Percentiles rank a stretch among this genome's conserved stretches.
phyloP scores from a whole-genome alignment of 768 basidiomycete species.

The Kockovaella imperatae region DNA sequence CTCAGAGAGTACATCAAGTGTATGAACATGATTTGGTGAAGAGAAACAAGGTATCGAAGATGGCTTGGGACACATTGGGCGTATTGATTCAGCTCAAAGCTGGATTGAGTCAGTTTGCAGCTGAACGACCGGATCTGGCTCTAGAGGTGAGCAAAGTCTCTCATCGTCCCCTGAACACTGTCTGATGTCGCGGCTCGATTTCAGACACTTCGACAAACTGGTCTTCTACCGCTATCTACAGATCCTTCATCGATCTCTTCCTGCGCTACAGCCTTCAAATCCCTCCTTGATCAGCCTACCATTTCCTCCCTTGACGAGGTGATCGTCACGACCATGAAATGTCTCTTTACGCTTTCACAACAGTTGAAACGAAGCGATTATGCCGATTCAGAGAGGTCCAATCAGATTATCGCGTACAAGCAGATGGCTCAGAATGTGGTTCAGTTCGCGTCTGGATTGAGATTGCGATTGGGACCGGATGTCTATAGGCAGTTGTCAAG shows the following conservation, averaged over 20 bases:
- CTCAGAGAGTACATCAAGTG: conserved; percentile 69
- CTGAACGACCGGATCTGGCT: conserved; percentile 64
- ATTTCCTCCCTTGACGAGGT: conserved; percentile 84
- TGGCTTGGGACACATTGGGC: conserved; percentile 51
- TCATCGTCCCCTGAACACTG: not conserved
- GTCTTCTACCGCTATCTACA: conserved; percentile 69
- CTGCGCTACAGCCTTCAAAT: conserved; percentile 80
- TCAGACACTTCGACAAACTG: conserved; percentile 77
- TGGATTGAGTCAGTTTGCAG: conserved; percentile 66
- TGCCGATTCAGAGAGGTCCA: conserved; percentile 54
- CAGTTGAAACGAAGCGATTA: conserved; percentile 62
- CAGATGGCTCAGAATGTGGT: conserved; percentile 12
- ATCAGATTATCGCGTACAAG: conserved; percentile 59
- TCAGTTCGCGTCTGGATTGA: conserved; percentile 30
- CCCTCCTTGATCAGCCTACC: conserved; percentile 65
- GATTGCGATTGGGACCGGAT: conserved; percentile 29
- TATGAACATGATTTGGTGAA: conserved; percentile 57
- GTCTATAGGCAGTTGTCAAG: conserved; percentile 19
- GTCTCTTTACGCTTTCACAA: conserved; percentile 72
- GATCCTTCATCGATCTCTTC: conserved; percentile 79
- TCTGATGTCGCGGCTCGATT: not conserved
- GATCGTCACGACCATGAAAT: conserved; percentile 85
- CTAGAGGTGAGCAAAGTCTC: conserved; percentile 58
- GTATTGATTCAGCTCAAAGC: conserved; percentile 71
- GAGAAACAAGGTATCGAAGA: conserved; percentile 63